Evolutionary conservation across 2,329 filamentous ascomycete genomes (phyloP), one percentile per base, ranked within the genome.

Genomic region (Fusarium brevicatenulatum): DNA sequence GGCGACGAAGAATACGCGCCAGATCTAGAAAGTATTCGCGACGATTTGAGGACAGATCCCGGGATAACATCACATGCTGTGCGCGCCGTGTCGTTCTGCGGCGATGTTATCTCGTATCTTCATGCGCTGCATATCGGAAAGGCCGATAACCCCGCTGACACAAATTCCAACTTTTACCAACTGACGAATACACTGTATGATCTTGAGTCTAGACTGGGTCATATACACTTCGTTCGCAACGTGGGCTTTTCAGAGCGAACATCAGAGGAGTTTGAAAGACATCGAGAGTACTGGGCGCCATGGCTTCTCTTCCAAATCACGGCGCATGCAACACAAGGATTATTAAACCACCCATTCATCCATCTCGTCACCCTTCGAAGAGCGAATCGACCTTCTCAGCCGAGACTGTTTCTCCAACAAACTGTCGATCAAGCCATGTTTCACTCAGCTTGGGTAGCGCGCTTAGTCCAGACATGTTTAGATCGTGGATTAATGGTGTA

Each of bases 391-490:
- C 60, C 71, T 1, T 71, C 68, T 15, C 75, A 74, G 2, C 74
- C 75, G 0, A 59, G 74, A 2, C 25, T 76, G 0, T 77, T 77
- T 23, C 25, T 77, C 0, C 74, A 77, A 11, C 65, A 72, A 15
- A 76, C 74, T 1, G 73, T 77, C 2, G 74, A 77, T 7, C 74
- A 77, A 4, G 75, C 75, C 2, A 63, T 77, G 53, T 77, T 74
- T n/a, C 73, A 77, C 34, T 75, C 71, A 12, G 68, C 66, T 1
- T 77, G 74, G 75, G 75, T 77, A 10, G 62, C 66, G 1, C 49
- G 73, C 3, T 42, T 77, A 21, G 57, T 75, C 1, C 71, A 77
- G 28, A 77, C 73, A 18, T 76, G 74, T 18, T 50, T 76, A 28
- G 74, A 76, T 28, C 47, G 71, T 16, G 62, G 64, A 2, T 71